A percentile compares a stretch with the other conserved stretches of the same genome.
phyloP scores from a whole-genome alignment of 768 basidiomycete genomes.

The Xerocomellus amylosporus region DNA sequence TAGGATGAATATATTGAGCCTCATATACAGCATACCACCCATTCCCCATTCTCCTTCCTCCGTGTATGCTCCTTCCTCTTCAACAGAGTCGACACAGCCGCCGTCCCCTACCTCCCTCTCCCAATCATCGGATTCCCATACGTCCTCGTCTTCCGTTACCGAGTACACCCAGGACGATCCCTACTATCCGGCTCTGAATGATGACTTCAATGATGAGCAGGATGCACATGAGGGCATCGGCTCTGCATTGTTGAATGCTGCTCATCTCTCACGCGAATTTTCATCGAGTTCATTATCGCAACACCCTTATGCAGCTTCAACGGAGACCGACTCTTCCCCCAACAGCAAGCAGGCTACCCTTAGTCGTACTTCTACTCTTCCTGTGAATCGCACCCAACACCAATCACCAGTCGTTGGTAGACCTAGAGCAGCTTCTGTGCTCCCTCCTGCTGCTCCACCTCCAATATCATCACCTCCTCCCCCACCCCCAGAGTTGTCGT shows the following conservation, averaged over 20 bases:
- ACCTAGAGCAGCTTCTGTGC: slow-evolving; percentile 54
- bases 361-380: slow-evolving; percentile 37
- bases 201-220: slow-evolving; percentile 30
- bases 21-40: slow-evolving; percentile 84
- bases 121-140: slow-evolving; percentile 48
- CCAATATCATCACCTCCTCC: slow-evolving; percentile 61
- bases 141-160: slow-evolving; percentile 45
- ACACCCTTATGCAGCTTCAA: slow-evolving; percentile 53
- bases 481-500: slow-evolving; percentile 43
- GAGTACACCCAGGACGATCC: slow-evolving; percentile 39
- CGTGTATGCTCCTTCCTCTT: slow-evolving; percentile 42
- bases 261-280: slow-evolving; percentile 31
- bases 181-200: slow-evolving; percentile 19
- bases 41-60: slow-evolving; percentile 63
- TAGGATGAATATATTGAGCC: slow-evolving; percentile 87
- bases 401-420: slow-evolving; percentile 33
- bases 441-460: slow-evolving; percentile 66
- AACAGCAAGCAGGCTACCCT: slow-evolving; percentile 19
- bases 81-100: slow-evolving; percentile 36
- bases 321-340: slow-evolving; percentile 37
- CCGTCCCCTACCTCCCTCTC: slow-evolving; percentile 36
- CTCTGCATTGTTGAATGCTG: slow-evolving; percentile 41
- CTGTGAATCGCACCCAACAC: slow-evolving; percentile 28
- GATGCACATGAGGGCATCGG: slow-evolving; percentile 43
- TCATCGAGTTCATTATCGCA: slow-evolving; percentile 23